These are phyloP conservation scores for Achlya hypogyna DNA, from an alignment of 352 stramenopile species.

Conservation along the genomic window DNA sequence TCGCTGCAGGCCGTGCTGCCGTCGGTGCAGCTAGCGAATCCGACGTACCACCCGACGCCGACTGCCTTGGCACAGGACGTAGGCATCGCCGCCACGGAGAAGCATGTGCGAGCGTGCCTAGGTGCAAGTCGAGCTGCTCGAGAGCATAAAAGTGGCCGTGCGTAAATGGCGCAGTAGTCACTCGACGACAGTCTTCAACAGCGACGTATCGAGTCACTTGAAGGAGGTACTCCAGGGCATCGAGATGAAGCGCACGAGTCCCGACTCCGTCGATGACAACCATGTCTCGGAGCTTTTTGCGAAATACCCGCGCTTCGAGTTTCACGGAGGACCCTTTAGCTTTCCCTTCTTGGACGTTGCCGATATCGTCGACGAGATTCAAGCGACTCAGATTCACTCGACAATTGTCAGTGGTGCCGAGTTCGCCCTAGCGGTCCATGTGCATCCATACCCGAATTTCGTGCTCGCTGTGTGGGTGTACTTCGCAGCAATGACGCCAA, in stretches of 20 bases:
- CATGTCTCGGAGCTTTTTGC: slow-evolving; percentile 20
- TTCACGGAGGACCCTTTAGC: slow-evolving; percentile 81
- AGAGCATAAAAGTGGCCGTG: slow-evolving; percentile 80
- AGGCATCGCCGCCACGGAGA: no score
- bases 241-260: slow-evolving; percentile 28
- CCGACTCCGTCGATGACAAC: neutral
- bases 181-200: slow-evolving; percentile 81
- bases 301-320: slow-evolving; percentile 35
- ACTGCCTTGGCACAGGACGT: slow-evolving; percentile 33
- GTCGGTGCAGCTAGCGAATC: slow-evolving; percentile 41
- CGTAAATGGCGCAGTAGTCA: slow-evolving; percentile 79
- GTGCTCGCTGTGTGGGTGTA: slow-evolving; percentile 91
- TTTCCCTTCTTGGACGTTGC: slow-evolving; percentile 82
- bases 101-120: slow-evolving; percentile 15
- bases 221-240: slow-evolving; percentile 55
- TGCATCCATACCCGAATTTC: slow-evolving; percentile 75
- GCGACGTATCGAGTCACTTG: slow-evolving; percentile 75
- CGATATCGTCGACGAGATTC: slow-evolving; percentile 40
- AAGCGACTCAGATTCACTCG: neutral
- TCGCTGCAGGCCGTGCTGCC: slow-evolving; percentile 27
- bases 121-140: slow-evolving; percentile 67
- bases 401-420: slow-evolving; percentile 47
- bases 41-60: slow-evolving; percentile 55
- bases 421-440: slow-evolving; percentile 85
- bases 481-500: slow-evolving; percentile 47